Base-by-base conservation (phyloP, 2,329 filamentous ascomycete genomes). In the Aspergillus hortae region DNA sequence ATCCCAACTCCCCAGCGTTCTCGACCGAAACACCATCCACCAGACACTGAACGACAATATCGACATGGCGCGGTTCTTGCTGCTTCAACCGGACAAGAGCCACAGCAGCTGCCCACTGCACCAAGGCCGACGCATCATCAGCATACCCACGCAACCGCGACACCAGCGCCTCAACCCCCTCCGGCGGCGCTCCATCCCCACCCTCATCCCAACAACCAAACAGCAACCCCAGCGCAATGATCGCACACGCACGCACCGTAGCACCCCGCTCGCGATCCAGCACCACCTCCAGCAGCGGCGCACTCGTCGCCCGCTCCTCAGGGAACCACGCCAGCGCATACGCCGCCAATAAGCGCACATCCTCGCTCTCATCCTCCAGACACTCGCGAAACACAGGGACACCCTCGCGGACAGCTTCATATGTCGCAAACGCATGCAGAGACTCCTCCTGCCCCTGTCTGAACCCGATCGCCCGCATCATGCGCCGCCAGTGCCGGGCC, bases 301-400 rank as follows among this genome's bases (percentile, higher is more conserved):
- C 25, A 9, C 45, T 48, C 4, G n/a, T 32, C 17, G 12, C 30
- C n/a, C 14, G 19, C 36, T 52, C 40, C 9, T 46, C 35, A 21
- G 50, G 50, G 44, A 48, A 52, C 38, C 32, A 48, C n/a, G 45
- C 50, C n/a, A 52, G 32, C 36, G 50, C 50, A 38, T 27, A 52
- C 35, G 50, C 45, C 32, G 50, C 50, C 23, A 15, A 52, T 1
- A 46, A n/a, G 30, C 50, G 43, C 12, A 48, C 38, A 14, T 43
- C 15, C 23, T 10, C 35, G 43, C 32, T 25, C 17, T 44, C 3
- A 11, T 48, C 36, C 32, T 44, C 27, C 9, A 52, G 27, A 32
- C 23, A 38, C 10, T 12, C 36, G 36, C 36, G 30, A 11, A 48
- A 48, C 10, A 48, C 11, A n/a, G 49, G 38, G 10, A 52, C 44